Percentiles rank a stretch among this genome's conserved stretches.
These are phyloP conservation scores for Raddia distichophylla DNA, from an alignment of 176 grass and related monocot genomes.

Conservation along the genomic window DNA sequence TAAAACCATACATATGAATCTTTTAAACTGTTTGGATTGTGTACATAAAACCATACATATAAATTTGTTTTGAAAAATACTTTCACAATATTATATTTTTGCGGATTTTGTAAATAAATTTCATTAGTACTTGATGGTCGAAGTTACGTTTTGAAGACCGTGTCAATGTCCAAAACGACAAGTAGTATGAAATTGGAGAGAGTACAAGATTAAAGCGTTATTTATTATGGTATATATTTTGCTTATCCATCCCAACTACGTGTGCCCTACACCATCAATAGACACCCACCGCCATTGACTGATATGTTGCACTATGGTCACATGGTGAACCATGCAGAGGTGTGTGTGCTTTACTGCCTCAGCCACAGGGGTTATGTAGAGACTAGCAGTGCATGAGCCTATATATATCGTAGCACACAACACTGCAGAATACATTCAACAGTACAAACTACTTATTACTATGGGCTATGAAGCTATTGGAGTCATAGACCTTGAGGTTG, in stretches of 20 bases:
- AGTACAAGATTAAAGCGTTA: too few species aligned
- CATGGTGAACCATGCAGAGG: not conserved
- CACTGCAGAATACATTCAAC: not conserved
- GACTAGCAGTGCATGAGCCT: not conserved
- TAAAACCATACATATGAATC: too few species aligned
- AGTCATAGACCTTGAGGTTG: not conserved
- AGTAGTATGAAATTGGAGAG: too few species aligned
- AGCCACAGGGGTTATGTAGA: not conserved
- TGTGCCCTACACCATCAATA: not conserved
- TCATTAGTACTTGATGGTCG: too few species aligned
- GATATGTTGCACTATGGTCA: not conserved
- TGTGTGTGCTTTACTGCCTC: not conserved
- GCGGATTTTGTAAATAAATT: too few species aligned
- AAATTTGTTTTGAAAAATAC: too few species aligned
- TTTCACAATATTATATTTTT: too few species aligned
- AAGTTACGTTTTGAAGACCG: too few species aligned
- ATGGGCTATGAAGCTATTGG: not conserved
- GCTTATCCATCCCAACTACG: not conserved
- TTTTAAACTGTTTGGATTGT: too few species aligned
- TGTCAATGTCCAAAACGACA: too few species aligned
- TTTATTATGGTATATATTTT: not conserved
- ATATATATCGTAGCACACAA: slow-evolving; percentile 22
- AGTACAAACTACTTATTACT: not conserved
- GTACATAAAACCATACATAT: too few species aligned
- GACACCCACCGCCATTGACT: not conserved